Conservation (phyloP, 768 basidiomycete species). For the Leccinum barrowsii region DNA sequence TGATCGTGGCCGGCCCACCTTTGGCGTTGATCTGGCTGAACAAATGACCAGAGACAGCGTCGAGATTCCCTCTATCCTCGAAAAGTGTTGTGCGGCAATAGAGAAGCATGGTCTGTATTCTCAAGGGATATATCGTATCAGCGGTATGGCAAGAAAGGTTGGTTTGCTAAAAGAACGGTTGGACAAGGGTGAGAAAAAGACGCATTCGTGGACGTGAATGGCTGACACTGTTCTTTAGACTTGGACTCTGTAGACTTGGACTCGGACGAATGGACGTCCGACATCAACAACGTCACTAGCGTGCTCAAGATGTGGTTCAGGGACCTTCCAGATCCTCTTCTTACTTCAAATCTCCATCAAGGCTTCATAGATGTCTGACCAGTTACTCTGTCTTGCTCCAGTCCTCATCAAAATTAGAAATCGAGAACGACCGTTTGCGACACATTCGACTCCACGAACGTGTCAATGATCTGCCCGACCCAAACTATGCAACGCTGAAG, state of each 20-base stretch:
- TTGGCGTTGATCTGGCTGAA: conserved; percentile 88
- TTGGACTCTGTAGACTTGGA: conserved; percentile 85
- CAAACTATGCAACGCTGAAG: conserved; percentile 98
- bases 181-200: conserved; percentile 65
- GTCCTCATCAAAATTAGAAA: conserved; percentile 44
- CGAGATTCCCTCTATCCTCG: conserved; percentile 84
- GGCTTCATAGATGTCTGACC: conserved; percentile 77
- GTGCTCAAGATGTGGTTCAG: conserved; percentile 94
- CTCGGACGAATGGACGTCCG: conserved; percentile 84
- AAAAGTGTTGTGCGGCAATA: conserved; percentile 88
- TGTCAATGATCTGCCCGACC: conserved; percentile 95
- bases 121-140: conserved; percentile 92
- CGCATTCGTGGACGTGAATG: conserved; percentile 1
- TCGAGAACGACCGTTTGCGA: conserved; percentile 90
- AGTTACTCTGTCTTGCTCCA: not conserved
- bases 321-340: conserved; percentile 90
- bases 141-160: conserved; percentile 87
- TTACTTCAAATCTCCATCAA: conserved; percentile 81
- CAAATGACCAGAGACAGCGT: conserved; percentile 90
- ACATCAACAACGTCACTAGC: conserved; percentile 95
- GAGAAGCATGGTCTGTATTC: conserved; percentile 82
- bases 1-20: conserved; percentile 77
- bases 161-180: conserved; percentile 75
- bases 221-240: conserved; percentile 46
- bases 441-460: conserved; percentile 96